Conservation (phyloP, 23 red algal genomes). For the Gracilaria domingensis region DNA sequence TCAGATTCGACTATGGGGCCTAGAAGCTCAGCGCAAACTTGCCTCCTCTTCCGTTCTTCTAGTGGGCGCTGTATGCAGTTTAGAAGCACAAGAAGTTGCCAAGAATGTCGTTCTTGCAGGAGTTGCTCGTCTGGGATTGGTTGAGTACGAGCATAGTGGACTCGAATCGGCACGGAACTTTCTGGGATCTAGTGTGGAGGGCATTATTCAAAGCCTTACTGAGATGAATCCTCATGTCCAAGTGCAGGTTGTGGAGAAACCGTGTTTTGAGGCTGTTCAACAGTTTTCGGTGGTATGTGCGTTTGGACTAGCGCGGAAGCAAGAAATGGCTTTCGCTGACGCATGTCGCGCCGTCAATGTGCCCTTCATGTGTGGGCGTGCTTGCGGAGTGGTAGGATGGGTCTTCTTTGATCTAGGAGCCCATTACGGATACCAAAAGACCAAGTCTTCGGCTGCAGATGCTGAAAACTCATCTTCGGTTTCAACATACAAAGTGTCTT, state of each 20-base stretch:
- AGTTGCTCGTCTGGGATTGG: constrained; percentile 55
- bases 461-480: constrained; percentile 15
- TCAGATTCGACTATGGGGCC: constrained; percentile 87
- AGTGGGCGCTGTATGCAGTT: constrained; percentile 25
- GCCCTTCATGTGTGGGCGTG: constrained; percentile 43
- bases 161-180: not conserved
- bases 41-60: constrained; percentile 69
- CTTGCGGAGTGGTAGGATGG: constrained; percentile 54
- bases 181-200: constrained; percentile 41
- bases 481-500: not conserved
- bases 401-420: constrained; percentile 67
- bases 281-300: constrained; percentile 60
- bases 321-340: constrained; percentile 50
- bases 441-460: not conserved
- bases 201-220: constrained; percentile 31
- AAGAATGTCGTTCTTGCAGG: constrained; percentile 84
- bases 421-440: constrained; percentile 26
- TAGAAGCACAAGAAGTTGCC: constrained; percentile 68
- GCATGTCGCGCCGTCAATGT: constrained; percentile 48
- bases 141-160: constrained; percentile 1
- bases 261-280: constrained; percentile 2
- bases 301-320: constrained; percentile 18
- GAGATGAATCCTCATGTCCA: constrained; percentile 79
- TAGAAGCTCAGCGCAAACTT: constrained; percentile 75
- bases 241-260: constrained; percentile 40